Percentiles rank a stretch among this genome's conserved stretches.
phyloP scores from a whole-genome alignment of 345 rosid species.

The Physaria fendleri region DNA sequence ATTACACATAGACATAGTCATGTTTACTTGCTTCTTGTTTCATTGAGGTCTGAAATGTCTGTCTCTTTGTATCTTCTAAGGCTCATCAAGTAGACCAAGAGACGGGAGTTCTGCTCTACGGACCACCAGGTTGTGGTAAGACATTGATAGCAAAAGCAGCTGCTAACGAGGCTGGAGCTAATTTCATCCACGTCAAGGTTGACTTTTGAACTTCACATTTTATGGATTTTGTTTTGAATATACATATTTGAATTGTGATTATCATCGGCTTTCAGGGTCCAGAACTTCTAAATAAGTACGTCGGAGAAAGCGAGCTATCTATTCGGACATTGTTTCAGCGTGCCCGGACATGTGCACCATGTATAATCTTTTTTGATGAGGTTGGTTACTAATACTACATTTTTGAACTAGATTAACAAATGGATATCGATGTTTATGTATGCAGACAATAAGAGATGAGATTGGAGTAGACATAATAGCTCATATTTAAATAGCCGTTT shows the following conservation, averaged over 20 bases:
- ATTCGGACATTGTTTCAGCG: slow-evolving; percentile 73
- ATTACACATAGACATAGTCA: background rate
- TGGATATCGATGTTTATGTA: background rate
- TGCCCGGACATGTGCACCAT: slow-evolving; percentile 72
- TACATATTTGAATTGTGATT: too few relatives aligned
- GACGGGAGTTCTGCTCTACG: slow-evolving; percentile 87
- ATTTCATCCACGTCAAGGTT: slow-evolving; percentile 91
- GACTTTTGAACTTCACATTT: too few relatives aligned
- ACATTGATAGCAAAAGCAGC: slow-evolving; percentile 94
- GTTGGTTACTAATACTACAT: slow-evolving; percentile 38
- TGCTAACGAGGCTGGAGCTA: slow-evolving; percentile 93
- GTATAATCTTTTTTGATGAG: slow-evolving; percentile 94
- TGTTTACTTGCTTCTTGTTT: background rate
- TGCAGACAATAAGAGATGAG: too few relatives aligned
- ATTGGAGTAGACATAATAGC: background rate
- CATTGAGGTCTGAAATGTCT: slow-evolving; percentile 8
- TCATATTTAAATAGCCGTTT: slow-evolving; percentile 4
- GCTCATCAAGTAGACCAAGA: slow-evolving; percentile 62
- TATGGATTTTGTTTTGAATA: too few relatives aligned
- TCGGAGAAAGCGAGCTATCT: slow-evolving; percentile 93
- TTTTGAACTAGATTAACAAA: background rate
- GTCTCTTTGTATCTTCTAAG: slow-evolving; percentile 41
- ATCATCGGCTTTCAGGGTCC: too few relatives aligned
- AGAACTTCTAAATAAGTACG: slow-evolving; percentile 80
- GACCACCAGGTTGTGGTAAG: slow-evolving; percentile 99